A percentile compares a stretch with the other conserved stretches of the same genome.
These are phyloP conservation scores for Teunomyces pallodes DNA, from an alignment of 805 yeast genomes.

Conservation along the genomic window DNA sequence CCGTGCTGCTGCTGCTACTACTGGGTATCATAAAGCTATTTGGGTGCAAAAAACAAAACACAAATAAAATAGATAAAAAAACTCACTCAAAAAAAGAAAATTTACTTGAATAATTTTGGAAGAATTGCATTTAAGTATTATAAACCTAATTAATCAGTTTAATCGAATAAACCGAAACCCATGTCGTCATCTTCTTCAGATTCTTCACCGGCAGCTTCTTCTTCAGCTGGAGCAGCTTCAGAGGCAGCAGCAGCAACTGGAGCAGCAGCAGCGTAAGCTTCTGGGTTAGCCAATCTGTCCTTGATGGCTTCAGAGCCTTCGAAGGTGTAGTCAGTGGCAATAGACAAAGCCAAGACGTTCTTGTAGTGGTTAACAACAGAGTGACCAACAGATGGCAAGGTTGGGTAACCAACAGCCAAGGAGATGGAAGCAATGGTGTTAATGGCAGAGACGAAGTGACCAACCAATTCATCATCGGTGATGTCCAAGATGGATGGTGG, in stretches of 20 bases:
- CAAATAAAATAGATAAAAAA: neutral
- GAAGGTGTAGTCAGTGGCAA: constrained; percentile 98
- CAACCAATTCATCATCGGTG: constrained; percentile 93
- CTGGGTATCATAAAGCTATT: neutral
- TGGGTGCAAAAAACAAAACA: constrained; percentile 1
- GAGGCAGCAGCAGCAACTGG: constrained; percentile 89
- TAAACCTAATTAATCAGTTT: constrained; percentile 32
- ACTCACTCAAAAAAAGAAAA: neutral
- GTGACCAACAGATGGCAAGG: constrained; percentile 99
- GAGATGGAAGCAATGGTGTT: constrained; percentile 93
- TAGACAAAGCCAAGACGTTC: constrained; percentile 95
- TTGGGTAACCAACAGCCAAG: constrained; percentile 98
- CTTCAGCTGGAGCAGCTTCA: constrained; percentile 60
- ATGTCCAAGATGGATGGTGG: constrained; percentile 95
- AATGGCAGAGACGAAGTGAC: constrained; percentile 90
- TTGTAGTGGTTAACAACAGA: constrained; percentile 98
- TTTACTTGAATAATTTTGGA: neutral
- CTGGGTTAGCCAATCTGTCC: constrained; percentile 99
- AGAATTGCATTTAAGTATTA: constrained; percentile 1
- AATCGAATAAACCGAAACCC: constrained; percentile 99
- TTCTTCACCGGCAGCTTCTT: constrained; percentile 70
- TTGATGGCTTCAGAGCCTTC: constrained; percentile 98
- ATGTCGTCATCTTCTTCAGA: constrained; percentile 78
- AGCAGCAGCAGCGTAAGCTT: constrained; percentile 99
- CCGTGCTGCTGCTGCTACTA: neutral